Evolutionary conservation across 352 stramenopile species (phyloP).

Genomic region (Pythium coloratum): DNA sequence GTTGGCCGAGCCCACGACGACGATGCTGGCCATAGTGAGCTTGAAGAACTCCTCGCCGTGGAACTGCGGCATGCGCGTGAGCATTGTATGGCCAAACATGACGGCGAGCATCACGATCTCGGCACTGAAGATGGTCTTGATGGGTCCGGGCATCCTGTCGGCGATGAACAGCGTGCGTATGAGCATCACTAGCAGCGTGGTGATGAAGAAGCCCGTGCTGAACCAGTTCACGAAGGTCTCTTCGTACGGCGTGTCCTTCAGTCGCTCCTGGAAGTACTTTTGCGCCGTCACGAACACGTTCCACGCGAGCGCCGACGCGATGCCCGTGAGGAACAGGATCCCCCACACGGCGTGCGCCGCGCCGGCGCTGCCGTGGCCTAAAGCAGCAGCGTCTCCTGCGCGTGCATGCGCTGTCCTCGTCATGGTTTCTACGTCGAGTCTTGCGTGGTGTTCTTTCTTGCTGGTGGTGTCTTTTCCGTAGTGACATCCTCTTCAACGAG

Average conservation of each 20-base stretch:
- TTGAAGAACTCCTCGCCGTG: conserved; percentile 70
- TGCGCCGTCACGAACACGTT: conserved; percentile 88
- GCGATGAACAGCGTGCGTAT: conserved; percentile 61
- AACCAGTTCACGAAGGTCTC: conserved; percentile 88
- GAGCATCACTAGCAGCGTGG: conserved; percentile 73
- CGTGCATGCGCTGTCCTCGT: neutral
- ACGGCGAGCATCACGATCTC: conserved; percentile 68
- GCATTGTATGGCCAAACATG: conserved; percentile 69
- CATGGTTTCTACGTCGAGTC: neutral
- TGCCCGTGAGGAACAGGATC: conserved; percentile 80
- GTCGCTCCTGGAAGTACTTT: conserved; percentile 70
- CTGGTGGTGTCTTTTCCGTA: conserved; percentile 4
- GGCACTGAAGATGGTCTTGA: conserved; percentile 62
- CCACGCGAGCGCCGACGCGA: conserved; percentile 78
- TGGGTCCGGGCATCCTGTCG: conserved; percentile 58
- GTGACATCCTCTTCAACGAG: conserved; percentile 1
- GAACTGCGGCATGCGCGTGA: conserved; percentile 76
- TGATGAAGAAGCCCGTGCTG: conserved; percentile 82
- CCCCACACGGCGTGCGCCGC: conserved; percentile 49
- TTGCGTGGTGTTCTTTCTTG: neutral
- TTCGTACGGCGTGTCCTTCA: conserved; percentile 63
- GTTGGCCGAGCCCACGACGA: conserved; percentile 63
- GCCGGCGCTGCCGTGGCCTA: neutral
- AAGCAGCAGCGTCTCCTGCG: neutral
- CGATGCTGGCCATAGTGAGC: conserved; percentile 70